Evolutionary conservation across 2,329 filamentous ascomycete genomes (phyloP), one percentile per base, ranked within the genome.

Genomic region (Calycina herbarum): DNA sequence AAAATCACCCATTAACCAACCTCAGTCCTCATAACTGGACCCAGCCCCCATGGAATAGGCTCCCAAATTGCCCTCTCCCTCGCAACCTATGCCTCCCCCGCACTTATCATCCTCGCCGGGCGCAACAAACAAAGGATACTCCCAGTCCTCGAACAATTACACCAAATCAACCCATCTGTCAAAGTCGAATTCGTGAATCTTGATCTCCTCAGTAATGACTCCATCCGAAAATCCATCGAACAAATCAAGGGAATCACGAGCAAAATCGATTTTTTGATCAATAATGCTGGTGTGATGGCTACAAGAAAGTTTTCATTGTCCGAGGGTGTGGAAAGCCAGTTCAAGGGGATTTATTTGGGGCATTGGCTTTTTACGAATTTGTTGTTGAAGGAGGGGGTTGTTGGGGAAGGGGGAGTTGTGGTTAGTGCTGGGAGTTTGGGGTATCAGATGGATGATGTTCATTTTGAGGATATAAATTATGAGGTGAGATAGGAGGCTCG

Each of bases 381-480:
- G 15, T 40, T 76, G 6, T 66, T 75, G 63, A 57, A 62, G 58
- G 74, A 71, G 64, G 65, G 70, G 20, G 24, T 71, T 27, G 61
- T 51, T 40, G 64, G 62, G 66, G 15, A 59, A 0, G 70, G 67
- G 8, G 68, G 73, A 1, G 69, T 76, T 0, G 66, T 82, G 7
- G 76, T 86, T 54, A 73, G 76, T 0, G 71, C 85, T 1, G 76
- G 80, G 0, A 82, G 80, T 1, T 68, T 76, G 0, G 82, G 71
- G 1, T 83, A 86, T 68, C 76, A 78, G n/a, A 65, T 71, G 2
- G 70, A 70, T 1, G 79, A 80, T 7, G 66, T 86, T 0, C 81
- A 82, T 62, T 80, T 77, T 0, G 68, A 67, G 8, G 61, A 66
- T 35, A 51, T 63, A 15, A 68, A 71, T 45, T 68, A 67, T 20